Base-by-base conservation (phyloP, 2,329 filamentous ascomycete species). In the Seiridium cupressi region DNA sequence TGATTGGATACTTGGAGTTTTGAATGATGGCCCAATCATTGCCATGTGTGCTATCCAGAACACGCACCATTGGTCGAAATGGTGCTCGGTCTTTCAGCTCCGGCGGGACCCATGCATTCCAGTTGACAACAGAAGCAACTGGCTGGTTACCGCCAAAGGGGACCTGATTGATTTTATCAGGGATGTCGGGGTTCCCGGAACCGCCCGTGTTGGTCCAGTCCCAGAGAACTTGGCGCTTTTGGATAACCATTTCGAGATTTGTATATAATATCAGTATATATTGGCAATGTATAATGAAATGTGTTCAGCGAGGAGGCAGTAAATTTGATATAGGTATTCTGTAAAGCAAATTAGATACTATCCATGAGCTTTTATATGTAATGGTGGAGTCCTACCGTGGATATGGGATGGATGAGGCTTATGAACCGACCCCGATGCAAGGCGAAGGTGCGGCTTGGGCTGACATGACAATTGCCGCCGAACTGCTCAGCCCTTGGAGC, bases 181-280 rank as follows among this genome's bases (percentile, higher is more conserved):
- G 32, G 51, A 55, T 26, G 11, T 2, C 51, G n/a, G 32, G 51
- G 35, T 31, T 40, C 13, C n/a, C 13, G 10, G 34, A 13, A 32
- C 13, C 32, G 47, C 64, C 63, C 1, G 75, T 73, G 64, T 76
- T 76, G 48, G 76, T 77, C 72, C 72, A 79, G 65, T 78, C 77
- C 77, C 77, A 79, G 38, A 78, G 71, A 47, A 79, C 71, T 63
- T 73, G 72, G 9, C 76, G 69, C 65, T 79, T 79, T 35, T 42
- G 7, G 38, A 42, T 42, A 42, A 42, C 38, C 38, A 42, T 42
- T 42, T 42, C 13, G 38, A 13, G 13, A 42, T 7, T 42, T 42
- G 38, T 8, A 42, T 7, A 13, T 7, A 42, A 42, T 8, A 38
- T 38, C 13, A 26, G 18, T 26, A 26, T 26, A 26, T 26, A 26